phyloP scores from a whole-genome alignment of 192 early-diverging fungal species.

The Backusella australiensis region DNA sequence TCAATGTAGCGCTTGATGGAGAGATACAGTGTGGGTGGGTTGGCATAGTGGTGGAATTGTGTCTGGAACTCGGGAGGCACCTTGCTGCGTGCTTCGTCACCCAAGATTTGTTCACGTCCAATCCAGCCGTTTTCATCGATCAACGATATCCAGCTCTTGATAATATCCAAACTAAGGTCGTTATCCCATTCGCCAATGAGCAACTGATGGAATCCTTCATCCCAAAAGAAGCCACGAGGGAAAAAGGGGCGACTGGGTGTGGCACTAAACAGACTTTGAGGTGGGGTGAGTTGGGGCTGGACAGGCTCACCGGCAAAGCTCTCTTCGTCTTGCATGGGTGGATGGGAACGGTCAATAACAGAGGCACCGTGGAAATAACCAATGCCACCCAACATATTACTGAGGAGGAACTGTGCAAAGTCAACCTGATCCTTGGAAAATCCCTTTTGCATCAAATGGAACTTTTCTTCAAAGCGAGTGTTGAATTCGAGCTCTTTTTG shows the following conservation, averaged over 20 bases:
- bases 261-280: slow-evolving; percentile 73
- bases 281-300: slow-evolving; percentile 57
- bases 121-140: slow-evolving; percentile 90
- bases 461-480: slow-evolving; percentile 68
- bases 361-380: slow-evolving; percentile 82
- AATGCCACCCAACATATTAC: slow-evolving; percentile 87
- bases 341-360: slow-evolving; percentile 68
- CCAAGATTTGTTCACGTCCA: slow-evolving; percentile 92
- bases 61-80: slow-evolving; percentile 89
- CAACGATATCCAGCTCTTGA: slow-evolving; percentile 73
- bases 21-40: slow-evolving; percentile 85
- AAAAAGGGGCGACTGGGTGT: slow-evolving; percentile 93
- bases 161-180: slow-evolving; percentile 81
- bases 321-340: slow-evolving; percentile 57
- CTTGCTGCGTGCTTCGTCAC: slow-evolving; percentile 88
- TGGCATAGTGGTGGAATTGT: slow-evolving; percentile 90
- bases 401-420: slow-evolving; percentile 73
- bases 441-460: slow-evolving; percentile 64
- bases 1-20: slow-evolving; percentile 67
- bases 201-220: slow-evolving; percentile 90
- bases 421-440: slow-evolving; percentile 58
- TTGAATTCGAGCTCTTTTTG: slow-evolving; percentile 52
- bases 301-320: slow-evolving; percentile 43
- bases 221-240: slow-evolving; percentile 96
- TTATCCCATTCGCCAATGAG: slow-evolving; percentile 86